Percentiles rank a stretch among this genome's conserved stretches.
These are phyloP conservation scores for Syzygium grande DNA, from an alignment of 345 rosid genomes.

Conservation along the genomic window DNA sequence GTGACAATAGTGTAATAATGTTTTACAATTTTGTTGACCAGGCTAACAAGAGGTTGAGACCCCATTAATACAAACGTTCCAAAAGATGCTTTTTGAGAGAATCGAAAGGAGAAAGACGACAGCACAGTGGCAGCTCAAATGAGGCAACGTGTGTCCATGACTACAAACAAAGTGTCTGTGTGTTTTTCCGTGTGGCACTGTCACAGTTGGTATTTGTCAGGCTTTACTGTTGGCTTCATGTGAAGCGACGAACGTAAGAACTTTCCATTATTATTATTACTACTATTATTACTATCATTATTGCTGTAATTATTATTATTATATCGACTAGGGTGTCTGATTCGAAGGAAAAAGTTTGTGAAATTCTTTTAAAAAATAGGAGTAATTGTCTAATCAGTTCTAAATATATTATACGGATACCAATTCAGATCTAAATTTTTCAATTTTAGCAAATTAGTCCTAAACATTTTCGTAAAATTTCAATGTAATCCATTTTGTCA, in stretches of 20 bases:
- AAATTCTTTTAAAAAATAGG: not conserved
- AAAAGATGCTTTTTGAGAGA: not conserved
- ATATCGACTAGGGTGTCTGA: not conserved
- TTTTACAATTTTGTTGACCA: not conserved
- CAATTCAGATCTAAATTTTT: not conserved
- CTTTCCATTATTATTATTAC: not conserved
- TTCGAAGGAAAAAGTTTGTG: not conserved
- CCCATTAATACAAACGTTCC: not conserved
- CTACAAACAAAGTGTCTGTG: not conserved
- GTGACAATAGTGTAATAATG: not conserved
- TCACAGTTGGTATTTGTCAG: not conserved
- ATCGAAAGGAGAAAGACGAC: not conserved
- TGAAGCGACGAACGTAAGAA: not conserved
- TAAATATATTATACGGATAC: not conserved
- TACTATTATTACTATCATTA: not conserved
- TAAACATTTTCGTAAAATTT: fast-evolving
- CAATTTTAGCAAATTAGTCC: fast-evolving
- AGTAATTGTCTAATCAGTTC: not conserved
- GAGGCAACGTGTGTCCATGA: not conserved
- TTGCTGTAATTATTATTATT: not conserved
- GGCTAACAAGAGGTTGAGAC: not conserved
- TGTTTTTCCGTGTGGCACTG: not conserved
- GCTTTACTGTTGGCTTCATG: not conserved
- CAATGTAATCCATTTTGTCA: not conserved
- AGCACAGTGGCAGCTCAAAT: not conserved